Evolutionary conservation across 2,329 filamentous ascomycete genomes (phyloP).

Genomic region (Echinosphaeria canescens): DNA sequence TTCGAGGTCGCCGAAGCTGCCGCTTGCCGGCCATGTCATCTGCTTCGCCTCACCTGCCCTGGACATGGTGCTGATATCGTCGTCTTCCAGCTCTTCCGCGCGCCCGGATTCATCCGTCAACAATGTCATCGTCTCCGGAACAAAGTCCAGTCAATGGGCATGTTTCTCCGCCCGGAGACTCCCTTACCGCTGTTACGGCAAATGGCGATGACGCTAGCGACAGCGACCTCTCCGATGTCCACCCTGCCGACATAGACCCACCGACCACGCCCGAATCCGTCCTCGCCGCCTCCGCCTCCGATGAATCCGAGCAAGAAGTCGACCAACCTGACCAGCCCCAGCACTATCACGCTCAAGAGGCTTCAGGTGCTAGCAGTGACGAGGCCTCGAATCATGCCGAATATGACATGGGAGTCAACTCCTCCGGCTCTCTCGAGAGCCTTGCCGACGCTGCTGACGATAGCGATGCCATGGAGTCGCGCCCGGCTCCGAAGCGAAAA

Average conservation of each 20-base stretch:
- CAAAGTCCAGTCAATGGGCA: constrained; percentile 45
- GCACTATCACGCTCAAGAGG: too few species aligned
- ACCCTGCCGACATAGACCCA: constrained; percentile 20
- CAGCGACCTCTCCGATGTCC: constrained; percentile 56
- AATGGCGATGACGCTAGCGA: constrained; percentile 37
- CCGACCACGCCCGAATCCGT: constrained; percentile 15
- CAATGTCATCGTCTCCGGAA: constrained; percentile 41
- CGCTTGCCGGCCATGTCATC: too few species aligned
- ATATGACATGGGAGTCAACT: constrained; percentile 54
- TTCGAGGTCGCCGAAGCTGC: too few species aligned
- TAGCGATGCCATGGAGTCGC: constrained; percentile 46
- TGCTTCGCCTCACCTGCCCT: too few species aligned
- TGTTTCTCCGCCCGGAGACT: constrained; percentile 28
- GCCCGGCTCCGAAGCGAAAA: constrained; percentile 53
- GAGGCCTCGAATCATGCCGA: constrained; percentile 48
- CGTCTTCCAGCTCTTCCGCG: constrained; percentile 33
- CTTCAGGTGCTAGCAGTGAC: constrained; percentile 24
- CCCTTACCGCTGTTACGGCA: constrained; percentile 15
- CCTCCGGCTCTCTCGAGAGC: constrained; percentile 23
- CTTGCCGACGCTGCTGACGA: constrained; percentile 26
- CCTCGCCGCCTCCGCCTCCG: too few species aligned
- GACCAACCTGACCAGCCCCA: too few species aligned
- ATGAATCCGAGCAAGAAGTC: too few species aligned
- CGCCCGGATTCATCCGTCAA: constrained; percentile 37
- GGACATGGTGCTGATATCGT: constrained; percentile 29